These are phyloP conservation scores for Licmophora abbreviata DNA, from an alignment of 108 stramenopile species.

Conservation along the genomic window DNA sequence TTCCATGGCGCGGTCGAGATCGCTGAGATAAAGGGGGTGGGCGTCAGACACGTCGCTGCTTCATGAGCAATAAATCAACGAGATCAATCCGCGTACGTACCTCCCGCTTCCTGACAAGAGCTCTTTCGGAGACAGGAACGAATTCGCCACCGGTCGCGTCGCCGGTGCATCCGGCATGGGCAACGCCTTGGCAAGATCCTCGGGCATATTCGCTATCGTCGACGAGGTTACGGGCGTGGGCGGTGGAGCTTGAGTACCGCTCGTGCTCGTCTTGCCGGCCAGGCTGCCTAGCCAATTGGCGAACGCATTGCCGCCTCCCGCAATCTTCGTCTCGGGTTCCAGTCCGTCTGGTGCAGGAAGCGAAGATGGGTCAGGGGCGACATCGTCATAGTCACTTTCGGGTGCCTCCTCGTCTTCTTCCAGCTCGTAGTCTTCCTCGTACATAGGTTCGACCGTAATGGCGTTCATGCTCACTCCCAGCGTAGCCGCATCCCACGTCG, in stretches of 20 bases:
- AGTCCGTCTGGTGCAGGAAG: conserved; percentile 8
- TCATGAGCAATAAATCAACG: too few relatives aligned
- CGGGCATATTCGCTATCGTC: too few relatives aligned
- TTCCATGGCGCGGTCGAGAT: too few relatives aligned
- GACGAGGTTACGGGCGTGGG: not conserved
- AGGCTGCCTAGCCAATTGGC: conserved; percentile 77
- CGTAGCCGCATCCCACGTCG: conserved; percentile 15
- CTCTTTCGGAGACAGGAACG: too few relatives aligned
- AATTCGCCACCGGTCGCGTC: too few relatives aligned
- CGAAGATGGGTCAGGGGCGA: conserved; percentile 15
- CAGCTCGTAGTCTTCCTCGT: conserved; percentile 23
- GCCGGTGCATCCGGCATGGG: too few relatives aligned
- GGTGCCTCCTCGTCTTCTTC: conserved; percentile 31
- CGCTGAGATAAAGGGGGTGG: too few relatives aligned
- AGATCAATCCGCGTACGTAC: too few relatives aligned
- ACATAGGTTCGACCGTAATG: conserved; percentile 11
- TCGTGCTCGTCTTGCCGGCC: not conserved
- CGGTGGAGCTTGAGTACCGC: not conserved
- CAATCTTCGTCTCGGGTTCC: conserved; percentile 11
- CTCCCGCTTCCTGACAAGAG: too few relatives aligned
- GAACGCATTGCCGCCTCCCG: conserved; percentile 35
- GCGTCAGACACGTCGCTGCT: too few relatives aligned
- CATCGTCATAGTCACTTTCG: conserved; percentile 30
- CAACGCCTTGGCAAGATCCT: too few relatives aligned
- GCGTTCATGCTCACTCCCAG: conserved; percentile 1